Evolutionary conservation across 768 basidiomycete genomes (phyloP), one percentile per base, ranked within the genome.

Genomic region (Phylloporus arenicola): DNA sequence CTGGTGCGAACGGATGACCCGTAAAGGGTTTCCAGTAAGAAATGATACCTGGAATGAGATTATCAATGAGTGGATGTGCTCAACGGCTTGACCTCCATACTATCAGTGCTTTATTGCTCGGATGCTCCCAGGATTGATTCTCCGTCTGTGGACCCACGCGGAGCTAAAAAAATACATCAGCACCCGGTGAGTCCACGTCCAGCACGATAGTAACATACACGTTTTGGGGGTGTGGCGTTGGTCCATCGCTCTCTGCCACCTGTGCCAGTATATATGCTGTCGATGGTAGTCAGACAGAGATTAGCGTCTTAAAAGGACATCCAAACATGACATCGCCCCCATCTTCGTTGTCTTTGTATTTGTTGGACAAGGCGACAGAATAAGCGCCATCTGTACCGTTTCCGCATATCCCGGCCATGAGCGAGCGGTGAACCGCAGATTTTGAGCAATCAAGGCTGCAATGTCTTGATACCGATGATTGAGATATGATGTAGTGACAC

Each of bases 181-280:
- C 4, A 9, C 31, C 20, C 19, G 19, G 17, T 4, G 22, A 25
- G 17, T 39, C 12, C 12, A 7, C 10, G 14, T 43, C 14, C 6
- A 43, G 13, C 12, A 7, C 20, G 3, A 30, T 16, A 12, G 38
- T 25, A n/a, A 50, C 66, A 11, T 52, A 66, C 64, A 31, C 54
- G 64, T 46, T 49, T 66, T 0, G 38, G 55, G 10, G 64, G 66
- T 7, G 1, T 0, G 6, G 8, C 4, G 3, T 62, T 24, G 6
- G 33, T 12, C 47, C 41, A 57, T 12, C 1, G 20, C 31, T 55
- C 9, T 52, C 61, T 53, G 19, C 64, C 64, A 6, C 64, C 64
- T 45, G 43, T 5, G 6, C 65, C 65, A 12, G 64, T 67, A 38
- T 67, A 67, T 16, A 68, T 54, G 12, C 65, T 66, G 29, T 19